Conservation (phyloP, 257 asterid genomes). For the Solanum neorickii region DNA sequence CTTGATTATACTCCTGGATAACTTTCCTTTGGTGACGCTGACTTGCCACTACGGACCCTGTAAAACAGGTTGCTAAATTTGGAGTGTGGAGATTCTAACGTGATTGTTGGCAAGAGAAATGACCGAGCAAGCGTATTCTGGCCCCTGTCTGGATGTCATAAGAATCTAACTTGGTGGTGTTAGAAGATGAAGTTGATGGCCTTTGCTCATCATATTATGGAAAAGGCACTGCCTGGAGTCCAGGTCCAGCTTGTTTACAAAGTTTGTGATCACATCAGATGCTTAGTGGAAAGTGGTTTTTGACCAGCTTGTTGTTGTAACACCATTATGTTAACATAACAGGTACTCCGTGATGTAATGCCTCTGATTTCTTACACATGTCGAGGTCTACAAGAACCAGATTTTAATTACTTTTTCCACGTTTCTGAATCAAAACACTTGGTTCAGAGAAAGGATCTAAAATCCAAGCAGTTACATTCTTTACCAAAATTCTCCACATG, state of each 20-base stretch:
- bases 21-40: not conserved
- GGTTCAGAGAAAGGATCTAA: not conserved
- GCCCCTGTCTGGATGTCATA: not conserved
- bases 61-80: not conserved
- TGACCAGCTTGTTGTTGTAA: not conserved
- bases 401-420: not conserved
- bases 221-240: not conserved
- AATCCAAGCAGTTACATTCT: not conserved
- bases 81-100: not conserved
- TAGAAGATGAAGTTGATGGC: not conserved
- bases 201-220: not conserved
- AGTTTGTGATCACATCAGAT: not conserved
- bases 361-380: not conserved
- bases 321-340: not conserved
- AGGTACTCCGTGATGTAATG: not conserved
- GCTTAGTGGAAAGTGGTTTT: not conserved
- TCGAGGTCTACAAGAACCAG: not conserved
- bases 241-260: not conserved
- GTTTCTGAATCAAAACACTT: not conserved
- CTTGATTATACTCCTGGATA: not conserved
- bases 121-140: not conserved
- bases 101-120: not conserved
- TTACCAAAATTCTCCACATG: constrained; percentile 89
- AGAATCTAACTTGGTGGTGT: not conserved
- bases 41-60: not conserved